Percentiles rank a stretch among this genome's conserved stretches.
Evolutionary conservation across 352 stramenopile species (phyloP).

Genomic region (Plasmopara viticola): DNA sequence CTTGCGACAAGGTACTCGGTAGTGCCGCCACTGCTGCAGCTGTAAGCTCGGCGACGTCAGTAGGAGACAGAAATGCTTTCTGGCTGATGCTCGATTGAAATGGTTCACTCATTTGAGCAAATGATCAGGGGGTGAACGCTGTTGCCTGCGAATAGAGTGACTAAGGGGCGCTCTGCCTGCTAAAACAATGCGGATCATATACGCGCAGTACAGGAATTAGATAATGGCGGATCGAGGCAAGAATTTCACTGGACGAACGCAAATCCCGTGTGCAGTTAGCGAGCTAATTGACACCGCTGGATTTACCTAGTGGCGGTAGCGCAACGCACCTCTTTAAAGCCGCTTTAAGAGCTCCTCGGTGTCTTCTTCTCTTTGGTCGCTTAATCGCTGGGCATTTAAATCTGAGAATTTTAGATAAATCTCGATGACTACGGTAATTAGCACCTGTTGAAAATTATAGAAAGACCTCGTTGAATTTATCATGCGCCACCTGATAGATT

Average conservation of each 20-base stretch:
- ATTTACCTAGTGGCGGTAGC: constrained; percentile 7
- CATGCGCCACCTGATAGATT: not conserved
- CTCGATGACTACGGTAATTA: constrained; percentile 2
- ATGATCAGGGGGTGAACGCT: not conserved
- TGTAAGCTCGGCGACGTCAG: constrained; percentile 71
- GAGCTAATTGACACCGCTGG: not conserved
- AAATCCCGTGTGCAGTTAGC: not conserved
- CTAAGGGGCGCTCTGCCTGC: constrained; percentile 13
- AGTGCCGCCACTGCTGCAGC: constrained; percentile 62
- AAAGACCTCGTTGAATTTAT: not conserved
- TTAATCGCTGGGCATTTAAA: constrained; percentile 13
- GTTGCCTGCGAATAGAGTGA: constrained; percentile 2
- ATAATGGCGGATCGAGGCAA: constrained; percentile 1
- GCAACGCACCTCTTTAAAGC: constrained; percentile 30
- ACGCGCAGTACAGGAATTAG: constrained; percentile 18
- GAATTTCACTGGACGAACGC: not conserved
- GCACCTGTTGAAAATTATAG: not conserved
- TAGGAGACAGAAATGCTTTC: constrained; percentile 68
- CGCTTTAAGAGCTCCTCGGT: constrained; percentile 25
- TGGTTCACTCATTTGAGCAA: constrained; percentile 38
- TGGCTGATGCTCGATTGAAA: constrained; percentile 36
- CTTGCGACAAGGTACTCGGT: constrained; percentile 54
- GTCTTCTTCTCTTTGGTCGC: constrained; percentile 29
- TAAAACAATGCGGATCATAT: constrained; percentile 14
- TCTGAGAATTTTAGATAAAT: constrained; percentile 4